A percentile compares a stretch with the other conserved stretches of the same genome.
These are phyloP conservation scores for Trichoderma koningiopsis DNA, from an alignment of 2,329 filamentous ascomycete genomes.

Conservation along the genomic window DNA sequence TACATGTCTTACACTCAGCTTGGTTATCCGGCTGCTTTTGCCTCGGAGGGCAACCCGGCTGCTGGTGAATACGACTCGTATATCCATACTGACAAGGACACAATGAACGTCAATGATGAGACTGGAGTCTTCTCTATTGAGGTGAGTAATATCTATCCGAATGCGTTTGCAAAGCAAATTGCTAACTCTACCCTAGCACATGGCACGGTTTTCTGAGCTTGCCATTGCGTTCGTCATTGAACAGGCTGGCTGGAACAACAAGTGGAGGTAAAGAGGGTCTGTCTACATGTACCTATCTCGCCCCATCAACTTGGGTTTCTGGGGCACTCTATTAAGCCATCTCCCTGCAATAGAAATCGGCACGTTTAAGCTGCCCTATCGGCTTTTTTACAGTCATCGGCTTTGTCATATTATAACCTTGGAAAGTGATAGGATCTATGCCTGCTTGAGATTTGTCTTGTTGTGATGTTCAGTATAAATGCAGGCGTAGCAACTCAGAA, in stretches of 20 bases:
- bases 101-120: slow-evolving; percentile 43
- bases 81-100: slow-evolving; percentile 42
- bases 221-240: slow-evolving; percentile 45
- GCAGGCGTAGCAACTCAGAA: not conserved
- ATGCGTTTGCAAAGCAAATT: not conserved
- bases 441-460: not conserved
- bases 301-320: not conserved
- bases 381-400: not conserved
- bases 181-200: slow-evolving; percentile 37
- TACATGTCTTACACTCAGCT: slow-evolving; percentile 46
- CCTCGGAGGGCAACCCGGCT: slow-evolving; percentile 43
- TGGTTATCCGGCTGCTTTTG: slow-evolving; percentile 45
- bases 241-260: slow-evolving; percentile 45
- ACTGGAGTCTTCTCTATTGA: slow-evolving; percentile 43
- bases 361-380: not conserved
- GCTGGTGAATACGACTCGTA: slow-evolving; percentile 41
- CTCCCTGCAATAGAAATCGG: not conserved
- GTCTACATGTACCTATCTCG: too few relatives aligned
- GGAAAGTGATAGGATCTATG: not conserved
- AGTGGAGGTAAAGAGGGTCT: slow-evolving; percentile 37
- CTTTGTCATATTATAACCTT: not conserved
- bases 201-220: slow-evolving; percentile 45
- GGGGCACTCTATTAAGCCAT: not conserved
- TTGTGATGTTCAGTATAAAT: not conserved
- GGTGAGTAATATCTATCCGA: slow-evolving; percentile 32